A percentile compares a stretch with the other conserved stretches of the same genome.
Conservation (phyloP, 345 rosid genomes). For the Brassica juncea region DNA sequence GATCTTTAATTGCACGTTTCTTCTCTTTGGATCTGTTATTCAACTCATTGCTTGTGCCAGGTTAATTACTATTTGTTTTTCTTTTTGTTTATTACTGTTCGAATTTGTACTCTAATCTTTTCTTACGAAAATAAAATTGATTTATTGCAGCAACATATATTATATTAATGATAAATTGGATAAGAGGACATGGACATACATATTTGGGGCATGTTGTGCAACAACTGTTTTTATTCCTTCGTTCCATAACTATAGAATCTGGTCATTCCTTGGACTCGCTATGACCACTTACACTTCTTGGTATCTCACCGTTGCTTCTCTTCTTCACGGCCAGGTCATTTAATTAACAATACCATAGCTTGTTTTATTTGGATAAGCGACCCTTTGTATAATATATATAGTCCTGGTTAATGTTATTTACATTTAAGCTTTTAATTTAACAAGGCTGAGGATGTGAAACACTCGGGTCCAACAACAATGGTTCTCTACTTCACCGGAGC, state of each 20-base stretch:
- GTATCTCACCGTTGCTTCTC: constrained; percentile 88
- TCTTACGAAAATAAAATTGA: neutral
- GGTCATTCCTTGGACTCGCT: constrained; percentile 91
- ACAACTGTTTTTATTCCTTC: constrained; percentile 98
- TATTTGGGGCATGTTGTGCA: constrained; percentile 98
- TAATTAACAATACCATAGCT: neutral
- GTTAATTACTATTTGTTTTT: constrained; percentile 33
- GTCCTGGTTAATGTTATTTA: neutral
- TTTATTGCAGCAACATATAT: constrained; percentile 82
- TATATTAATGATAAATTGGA: constrained; percentile 93
- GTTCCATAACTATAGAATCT: constrained; percentile 89
- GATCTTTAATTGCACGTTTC: constrained; percentile 92
- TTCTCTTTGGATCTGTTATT: constrained; percentile 94
- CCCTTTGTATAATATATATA: neutral
- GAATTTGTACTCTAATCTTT: neutral
- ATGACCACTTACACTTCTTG: constrained; percentile 98
- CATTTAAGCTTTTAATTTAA: neutral
- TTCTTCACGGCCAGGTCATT: constrained; percentile 83
- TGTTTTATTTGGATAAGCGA: neutral
- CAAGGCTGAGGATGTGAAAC: constrained; percentile 85
- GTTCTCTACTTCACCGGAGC: constrained; percentile 99
- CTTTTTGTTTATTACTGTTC: neutral
- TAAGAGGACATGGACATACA: constrained; percentile 99
- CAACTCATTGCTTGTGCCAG: constrained; percentile 97
- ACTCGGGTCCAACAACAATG: constrained; percentile 81